Evolutionary conservation across 176 grass and related monocot species (phyloP), one percentile per base, ranked within the genome.

Genomic region (Stipa capillata): DNA sequence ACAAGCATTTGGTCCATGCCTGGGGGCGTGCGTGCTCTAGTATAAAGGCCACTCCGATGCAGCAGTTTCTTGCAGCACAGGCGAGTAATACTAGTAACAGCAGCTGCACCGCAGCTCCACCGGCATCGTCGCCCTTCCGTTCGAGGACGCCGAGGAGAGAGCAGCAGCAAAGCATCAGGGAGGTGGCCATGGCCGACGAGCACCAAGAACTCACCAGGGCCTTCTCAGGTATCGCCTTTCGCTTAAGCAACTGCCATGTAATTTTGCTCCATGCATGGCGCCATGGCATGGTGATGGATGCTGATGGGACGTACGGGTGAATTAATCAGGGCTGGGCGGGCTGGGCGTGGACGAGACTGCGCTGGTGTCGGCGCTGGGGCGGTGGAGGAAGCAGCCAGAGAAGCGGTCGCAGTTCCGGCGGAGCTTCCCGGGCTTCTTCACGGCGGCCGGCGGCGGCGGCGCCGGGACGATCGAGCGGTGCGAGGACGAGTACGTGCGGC

Each of bases 151-250:
- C 78, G 6, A 82, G 63, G 78, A 82, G 28, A 4, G 74, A 85
- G 7, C 78, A 40, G 33, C 73, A 17, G 3, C 51, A 23, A n/a
- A 48, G 16, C 67, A 8, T 48, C 53, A 70, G 29, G 62, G 79
- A 78, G 62, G 25, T 45, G 2, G 72, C 50, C 88, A 90, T 93
- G 91, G 85, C 83, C 16, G 88, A 93, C 24, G 90, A 93, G 42
- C 64, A 79, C 48, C 79, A 89, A 10, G 79, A 87, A 18, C 86
- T 97, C 65, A 74, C 55, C 82, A 87, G 79, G 52, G 94, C 94
- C n/a, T 97, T 97, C 83, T 90, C 88, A 58, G 93, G 93, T 97
- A 13, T n/a, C n/a, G n/a, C n/a, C n/a, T n/a, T n/a, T n/a, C n/a
- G n/a, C n/a, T n/a, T n/a, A n/a, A n/a, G n/a, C n/a, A n/a, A n/a